These are phyloP conservation scores for Lenwebbia sp. DNA, from an alignment of 345 rosid species.

Conservation along the genomic window DNA sequence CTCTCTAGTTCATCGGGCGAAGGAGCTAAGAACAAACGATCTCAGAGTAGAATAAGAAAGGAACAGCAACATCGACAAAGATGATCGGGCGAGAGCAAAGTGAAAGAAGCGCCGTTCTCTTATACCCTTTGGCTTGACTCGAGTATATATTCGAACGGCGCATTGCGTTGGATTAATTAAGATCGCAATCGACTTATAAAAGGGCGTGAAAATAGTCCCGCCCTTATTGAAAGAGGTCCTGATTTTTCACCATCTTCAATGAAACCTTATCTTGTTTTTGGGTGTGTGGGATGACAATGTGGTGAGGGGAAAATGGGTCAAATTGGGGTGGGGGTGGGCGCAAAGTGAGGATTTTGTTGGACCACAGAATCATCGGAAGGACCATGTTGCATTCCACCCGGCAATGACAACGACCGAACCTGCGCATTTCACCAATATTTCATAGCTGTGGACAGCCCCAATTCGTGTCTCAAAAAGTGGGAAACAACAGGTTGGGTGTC, in stretches of 20 bases:
- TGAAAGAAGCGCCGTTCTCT: fast-evolving
- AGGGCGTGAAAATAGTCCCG: background rate
- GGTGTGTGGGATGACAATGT: background rate
- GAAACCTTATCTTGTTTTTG: background rate
- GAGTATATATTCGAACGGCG: background rate
- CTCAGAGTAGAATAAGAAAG: background rate
- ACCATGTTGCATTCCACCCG: constrained; percentile 6
- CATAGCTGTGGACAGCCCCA: background rate
- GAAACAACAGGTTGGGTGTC: background rate
- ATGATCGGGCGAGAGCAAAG: background rate
- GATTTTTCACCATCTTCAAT: background rate
- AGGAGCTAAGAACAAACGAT: no score
- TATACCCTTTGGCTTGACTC: background rate
- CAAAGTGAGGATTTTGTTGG: background rate
- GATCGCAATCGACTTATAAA: background rate
- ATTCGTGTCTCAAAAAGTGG: background rate
- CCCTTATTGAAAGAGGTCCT: background rate
- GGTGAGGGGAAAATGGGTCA: background rate
- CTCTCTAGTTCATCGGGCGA: no score
- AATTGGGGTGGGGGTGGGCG: background rate
- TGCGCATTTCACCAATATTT: background rate
- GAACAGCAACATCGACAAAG: background rate
- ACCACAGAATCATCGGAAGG: constrained; percentile 2
- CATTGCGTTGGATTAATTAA: background rate
- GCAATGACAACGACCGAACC: constrained; percentile 1